Evolutionary conservation across 169 alveolate genomes (phyloP).

Genomic region (Plasmodium sp.): DNA sequence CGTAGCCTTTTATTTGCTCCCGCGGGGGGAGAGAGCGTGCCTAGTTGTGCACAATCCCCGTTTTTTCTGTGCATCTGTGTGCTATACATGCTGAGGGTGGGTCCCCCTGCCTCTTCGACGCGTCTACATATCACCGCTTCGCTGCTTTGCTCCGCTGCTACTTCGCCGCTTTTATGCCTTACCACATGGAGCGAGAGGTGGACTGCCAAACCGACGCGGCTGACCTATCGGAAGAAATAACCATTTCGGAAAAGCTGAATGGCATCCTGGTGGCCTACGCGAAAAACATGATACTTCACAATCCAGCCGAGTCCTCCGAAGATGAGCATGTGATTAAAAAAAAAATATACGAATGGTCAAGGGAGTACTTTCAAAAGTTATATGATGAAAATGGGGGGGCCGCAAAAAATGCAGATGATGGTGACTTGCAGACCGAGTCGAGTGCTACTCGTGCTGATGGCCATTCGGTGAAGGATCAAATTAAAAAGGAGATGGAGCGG

Average conservation of each 20-base stretch:
- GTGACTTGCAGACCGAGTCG: not conserved
- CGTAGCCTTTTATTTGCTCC: not conserved
- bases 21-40: not conserved
- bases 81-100: not conserved
- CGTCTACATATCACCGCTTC: not conserved
- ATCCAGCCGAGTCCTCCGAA: conserved; percentile 12
- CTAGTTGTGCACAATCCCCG: not conserved
- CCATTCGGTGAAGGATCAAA: conserved; percentile 25
- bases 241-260: conserved; percentile 47
- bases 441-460: not conserved
- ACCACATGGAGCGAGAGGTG: conserved; percentile 45
- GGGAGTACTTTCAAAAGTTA: conserved; percentile 55
- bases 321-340: conserved; percentile 23
- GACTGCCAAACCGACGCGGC: conserved; percentile 54
- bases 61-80: not conserved
- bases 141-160: not conserved
- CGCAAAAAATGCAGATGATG: not conserved
- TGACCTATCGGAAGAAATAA: conserved; percentile 38
- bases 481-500: conserved; percentile 55
- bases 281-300: conserved; percentile 29
- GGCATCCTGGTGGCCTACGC: conserved; percentile 31
- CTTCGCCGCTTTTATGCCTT: not conserved
- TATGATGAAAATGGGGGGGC: conserved; percentile 23
- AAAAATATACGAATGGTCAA: conserved; percentile 58
- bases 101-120: not conserved